Conservation (phyloP, 176 grass and related monocot genomes). For the Cenchrus americanus region DNA sequence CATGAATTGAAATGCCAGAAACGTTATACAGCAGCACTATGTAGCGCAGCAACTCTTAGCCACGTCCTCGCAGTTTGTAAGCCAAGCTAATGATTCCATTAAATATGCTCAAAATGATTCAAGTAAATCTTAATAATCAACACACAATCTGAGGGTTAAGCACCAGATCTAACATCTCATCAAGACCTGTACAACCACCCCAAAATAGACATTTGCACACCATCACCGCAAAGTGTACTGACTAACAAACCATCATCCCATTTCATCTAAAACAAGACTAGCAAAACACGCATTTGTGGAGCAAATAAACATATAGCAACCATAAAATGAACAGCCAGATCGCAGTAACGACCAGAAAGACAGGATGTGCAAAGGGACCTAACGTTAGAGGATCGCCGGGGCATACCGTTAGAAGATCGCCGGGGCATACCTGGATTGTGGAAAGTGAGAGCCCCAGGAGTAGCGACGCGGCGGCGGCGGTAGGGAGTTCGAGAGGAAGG, state of each 20-base stretch:
- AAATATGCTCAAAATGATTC: neutral
- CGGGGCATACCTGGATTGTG: constrained; percentile 40
- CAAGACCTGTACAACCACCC: neutral
- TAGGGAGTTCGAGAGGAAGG: neutral
- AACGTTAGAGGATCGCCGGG: neutral
- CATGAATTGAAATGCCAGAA: neutral
- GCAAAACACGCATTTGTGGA: neutral
- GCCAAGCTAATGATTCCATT: neutral
- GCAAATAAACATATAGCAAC: neutral
- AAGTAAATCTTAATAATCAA: neutral
- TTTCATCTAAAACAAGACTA: neutral
- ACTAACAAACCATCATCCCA: too few relatives aligned
- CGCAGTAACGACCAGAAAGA: too few relatives aligned
- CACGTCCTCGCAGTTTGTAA: neutral
- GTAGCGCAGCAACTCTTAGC: too few relatives aligned
- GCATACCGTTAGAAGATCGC: too few relatives aligned
- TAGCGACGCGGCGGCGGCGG: neutral
- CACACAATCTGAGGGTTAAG: too few relatives aligned
- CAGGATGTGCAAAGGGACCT: too few relatives aligned
- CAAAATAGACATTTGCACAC: neutral
- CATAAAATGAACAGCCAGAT: neutral
- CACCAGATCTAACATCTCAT: neutral
- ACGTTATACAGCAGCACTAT: neutral
- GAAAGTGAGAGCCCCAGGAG: constrained; percentile 11
- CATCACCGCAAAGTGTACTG: neutral